Evolutionary conservation across 257 asterid species (phyloP).

Genomic region (Nicotiana undulata): DNA sequence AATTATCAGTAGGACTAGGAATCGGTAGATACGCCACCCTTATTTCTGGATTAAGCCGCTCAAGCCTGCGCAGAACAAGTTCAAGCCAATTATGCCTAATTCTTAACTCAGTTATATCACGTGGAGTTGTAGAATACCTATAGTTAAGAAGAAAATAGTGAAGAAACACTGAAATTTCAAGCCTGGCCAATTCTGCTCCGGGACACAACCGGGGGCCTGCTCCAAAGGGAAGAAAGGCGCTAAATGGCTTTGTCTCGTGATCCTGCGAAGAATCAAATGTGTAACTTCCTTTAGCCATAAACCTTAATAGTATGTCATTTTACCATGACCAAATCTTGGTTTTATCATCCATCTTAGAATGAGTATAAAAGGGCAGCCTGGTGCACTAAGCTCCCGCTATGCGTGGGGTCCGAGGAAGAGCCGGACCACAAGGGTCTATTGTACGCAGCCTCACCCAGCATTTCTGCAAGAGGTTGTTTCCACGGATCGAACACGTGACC

Average conservation of each 20-base stretch:
- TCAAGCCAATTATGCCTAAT: background rate
- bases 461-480: too few species aligned
- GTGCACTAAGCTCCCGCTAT: too few species aligned
- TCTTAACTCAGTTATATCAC: background rate
- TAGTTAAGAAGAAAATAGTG: background rate
- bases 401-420: too few species aligned
- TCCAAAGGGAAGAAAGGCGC: background rate
- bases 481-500: too few species aligned
- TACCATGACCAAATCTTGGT: background rate
- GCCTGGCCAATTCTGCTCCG: background rate
- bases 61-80: background rate
- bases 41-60: background rate
- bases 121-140: background rate
- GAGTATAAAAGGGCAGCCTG: background rate
- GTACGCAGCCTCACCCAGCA: too few species aligned
- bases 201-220: background rate
- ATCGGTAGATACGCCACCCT: background rate
- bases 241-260: background rate
- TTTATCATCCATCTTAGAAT: background rate
- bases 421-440: too few species aligned
- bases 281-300: background rate
- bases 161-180: background rate
- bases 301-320: background rate
- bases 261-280: background rate
- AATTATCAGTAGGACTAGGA: background rate